phyloP scores from a whole-genome alignment of 2,329 filamentous ascomycete genomes.

The Colletotrichum liaoningense region DNA sequence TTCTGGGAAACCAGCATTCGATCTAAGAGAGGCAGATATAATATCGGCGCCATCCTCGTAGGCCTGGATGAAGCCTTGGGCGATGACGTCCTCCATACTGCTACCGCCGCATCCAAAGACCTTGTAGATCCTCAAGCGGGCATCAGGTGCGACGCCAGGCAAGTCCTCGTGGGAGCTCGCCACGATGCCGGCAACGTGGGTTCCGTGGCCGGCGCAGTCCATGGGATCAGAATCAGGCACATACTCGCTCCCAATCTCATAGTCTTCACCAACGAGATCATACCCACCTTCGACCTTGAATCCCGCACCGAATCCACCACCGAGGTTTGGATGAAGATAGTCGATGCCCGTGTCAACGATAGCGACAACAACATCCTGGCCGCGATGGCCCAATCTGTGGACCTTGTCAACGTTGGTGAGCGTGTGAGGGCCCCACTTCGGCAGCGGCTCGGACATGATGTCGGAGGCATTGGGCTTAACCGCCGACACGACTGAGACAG shows the following conservation, averaged over 20 bases:
- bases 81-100: conserved; percentile 30
- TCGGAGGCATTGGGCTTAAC: background rate
- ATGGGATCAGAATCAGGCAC: conserved; percentile 53
- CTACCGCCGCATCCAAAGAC: conserved; percentile 46
- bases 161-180: conserved; percentile 45
- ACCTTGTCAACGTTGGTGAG: conserved; percentile 16
- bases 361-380: conserved; percentile 13
- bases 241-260: conserved; percentile 43
- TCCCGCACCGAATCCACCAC: conserved; percentile 62
- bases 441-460: background rate
- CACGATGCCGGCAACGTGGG: conserved; percentile 19
- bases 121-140: conserved; percentile 52
- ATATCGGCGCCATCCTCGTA: conserved; percentile 44
- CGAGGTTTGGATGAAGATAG: conserved; percentile 62
- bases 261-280: conserved; percentile 57
- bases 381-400: conserved; percentile 3
- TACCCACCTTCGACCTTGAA: conserved; percentile 59
- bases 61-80: conserved; percentile 32
- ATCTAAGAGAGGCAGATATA: conserved; percentile 44
- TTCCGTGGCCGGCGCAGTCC: conserved; percentile 43
- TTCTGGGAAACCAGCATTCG: conserved; percentile 41
- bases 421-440: conserved; percentile 18
- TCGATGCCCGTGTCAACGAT: conserved; percentile 56
- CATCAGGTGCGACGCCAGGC: conserved; percentile 53
- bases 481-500: too few species aligned